Evolutionary conservation across 2,329 filamentous ascomycete species (phyloP).

Genomic region (Calonectria henricotiae): DNA sequence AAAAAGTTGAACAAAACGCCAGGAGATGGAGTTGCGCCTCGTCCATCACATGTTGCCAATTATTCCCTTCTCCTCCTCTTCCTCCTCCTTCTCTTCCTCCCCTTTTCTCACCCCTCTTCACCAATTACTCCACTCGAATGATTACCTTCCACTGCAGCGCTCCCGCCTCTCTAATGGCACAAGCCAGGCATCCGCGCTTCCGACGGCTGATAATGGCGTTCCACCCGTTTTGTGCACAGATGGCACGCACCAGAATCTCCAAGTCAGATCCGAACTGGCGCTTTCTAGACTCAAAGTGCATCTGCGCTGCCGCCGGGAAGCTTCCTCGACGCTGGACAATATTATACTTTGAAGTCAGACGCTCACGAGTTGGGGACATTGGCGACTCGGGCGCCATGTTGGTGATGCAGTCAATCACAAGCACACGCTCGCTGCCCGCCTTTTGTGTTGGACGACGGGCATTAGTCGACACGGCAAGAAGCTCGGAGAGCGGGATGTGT

Average conservation of each 20-base stretch:
- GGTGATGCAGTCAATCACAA: slow-evolving; percentile 77
- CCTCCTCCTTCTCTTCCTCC: background rate
- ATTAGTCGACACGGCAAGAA: slow-evolving; percentile 60
- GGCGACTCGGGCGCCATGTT: slow-evolving; percentile 64
- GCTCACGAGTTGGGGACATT: slow-evolving; percentile 65
- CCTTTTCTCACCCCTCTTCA: background rate
- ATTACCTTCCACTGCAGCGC: slow-evolving; percentile 80
- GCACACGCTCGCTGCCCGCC: slow-evolving; percentile 60
- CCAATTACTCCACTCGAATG: slow-evolving; percentile 69
- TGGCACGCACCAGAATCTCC: slow-evolving; percentile 80
- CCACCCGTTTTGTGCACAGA: slow-evolving; percentile 82
- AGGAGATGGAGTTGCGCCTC: slow-evolving; percentile 18
- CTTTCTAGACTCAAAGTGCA: slow-evolving; percentile 72
- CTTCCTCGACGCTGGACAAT: slow-evolving; percentile 57
- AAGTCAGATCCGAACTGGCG: slow-evolving; percentile 76
- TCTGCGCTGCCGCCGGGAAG: slow-evolving; percentile 65
- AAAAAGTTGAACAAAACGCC: slow-evolving; percentile 24
- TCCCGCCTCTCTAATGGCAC: slow-evolving; percentile 82
- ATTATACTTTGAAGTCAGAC: slow-evolving; percentile 55
- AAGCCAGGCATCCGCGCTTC: slow-evolving; percentile 80
- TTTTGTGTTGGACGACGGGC: slow-evolving; percentile 51
- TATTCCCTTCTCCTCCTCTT: slow-evolving; percentile 20
- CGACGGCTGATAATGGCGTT: slow-evolving; percentile 81
- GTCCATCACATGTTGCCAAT: slow-evolving; percentile 11
- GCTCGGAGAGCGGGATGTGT: slow-evolving; percentile 64